These are phyloP conservation scores for Plasmodium vivax DNA, from an alignment of 169 alveolate genomes.

Conservation along the genomic window DNA sequence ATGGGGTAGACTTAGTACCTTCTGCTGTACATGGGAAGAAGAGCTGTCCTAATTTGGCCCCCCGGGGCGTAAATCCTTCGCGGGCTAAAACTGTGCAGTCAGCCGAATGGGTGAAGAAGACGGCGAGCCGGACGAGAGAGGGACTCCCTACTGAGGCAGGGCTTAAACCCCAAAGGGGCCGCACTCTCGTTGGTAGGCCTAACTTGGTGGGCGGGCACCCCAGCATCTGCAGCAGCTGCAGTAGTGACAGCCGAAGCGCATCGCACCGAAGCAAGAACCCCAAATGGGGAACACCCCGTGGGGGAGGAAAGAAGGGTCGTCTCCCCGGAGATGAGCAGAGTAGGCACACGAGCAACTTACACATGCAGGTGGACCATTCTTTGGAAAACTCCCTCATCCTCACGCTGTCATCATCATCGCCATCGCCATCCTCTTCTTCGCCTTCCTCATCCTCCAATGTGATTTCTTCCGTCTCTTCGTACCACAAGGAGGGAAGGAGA, in stretches of 20 bases:
- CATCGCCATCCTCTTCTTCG: background rate
- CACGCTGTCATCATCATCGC: background rate
- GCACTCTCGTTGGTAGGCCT: background rate
- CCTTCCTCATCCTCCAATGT: background rate
- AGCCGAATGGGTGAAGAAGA: background rate
- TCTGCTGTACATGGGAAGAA: background rate
- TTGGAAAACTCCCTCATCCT: background rate
- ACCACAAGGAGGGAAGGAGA: background rate
- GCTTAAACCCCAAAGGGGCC: background rate
- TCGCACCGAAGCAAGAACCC: background rate
- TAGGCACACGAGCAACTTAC: background rate
- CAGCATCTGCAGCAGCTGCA: background rate
- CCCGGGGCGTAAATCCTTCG: background rate
- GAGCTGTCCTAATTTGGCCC: background rate
- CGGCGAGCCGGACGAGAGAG: background rate
- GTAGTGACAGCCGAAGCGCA: background rate
- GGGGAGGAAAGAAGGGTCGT: background rate
- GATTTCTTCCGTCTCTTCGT: slow-evolving; percentile 45
- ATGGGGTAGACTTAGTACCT: background rate
- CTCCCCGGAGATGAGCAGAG: background rate
- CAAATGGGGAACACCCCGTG: background rate
- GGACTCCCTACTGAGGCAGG: background rate
- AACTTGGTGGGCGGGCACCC: background rate
- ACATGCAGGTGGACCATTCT: background rate
- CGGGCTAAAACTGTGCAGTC: background rate